A percentile compares a stretch with the other conserved stretches of the same genome.
These are phyloP conservation scores for Cercospora sp. DNA, from an alignment of 2,329 filamentous ascomycete species.

Conservation along the genomic window DNA sequence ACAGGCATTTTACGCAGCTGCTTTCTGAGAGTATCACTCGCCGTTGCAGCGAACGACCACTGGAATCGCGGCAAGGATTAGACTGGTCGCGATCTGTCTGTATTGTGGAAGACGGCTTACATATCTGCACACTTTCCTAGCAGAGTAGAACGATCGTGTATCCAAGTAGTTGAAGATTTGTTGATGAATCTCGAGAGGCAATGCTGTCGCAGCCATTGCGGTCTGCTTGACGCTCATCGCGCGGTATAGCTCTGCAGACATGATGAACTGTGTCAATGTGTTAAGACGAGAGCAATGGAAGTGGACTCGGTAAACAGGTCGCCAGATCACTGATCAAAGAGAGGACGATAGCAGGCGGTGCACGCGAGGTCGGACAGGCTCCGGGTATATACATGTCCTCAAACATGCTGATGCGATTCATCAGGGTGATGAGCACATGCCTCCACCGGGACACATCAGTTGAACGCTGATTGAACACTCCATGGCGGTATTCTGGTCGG, in stretches of 20 bases:
- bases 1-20: slow-evolving; percentile 38
- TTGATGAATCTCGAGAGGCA: slow-evolving; percentile 40
- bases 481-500: slow-evolving; percentile 12
- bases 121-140: slow-evolving; percentile 37
- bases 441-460: neutral
- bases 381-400: slow-evolving; percentile 1
- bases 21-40: slow-evolving; percentile 33
- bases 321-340: neutral
- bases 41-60: slow-evolving; percentile 38
- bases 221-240: slow-evolving; percentile 24
- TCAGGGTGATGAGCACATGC: slow-evolving; percentile 14
- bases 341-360: neutral
- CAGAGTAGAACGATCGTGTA: slow-evolving; percentile 36
- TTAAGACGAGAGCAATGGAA: neutral
- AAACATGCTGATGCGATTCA: slow-evolving; percentile 10
- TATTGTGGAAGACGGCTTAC: neutral
- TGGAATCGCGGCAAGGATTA: neutral
- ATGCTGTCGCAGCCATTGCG: slow-evolving; percentile 29
- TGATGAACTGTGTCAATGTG: slow-evolving; percentile 2
- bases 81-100: neutral
- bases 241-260: slow-evolving; percentile 21
- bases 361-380: neutral
- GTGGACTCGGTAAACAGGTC: neutral
- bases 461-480: neutral
- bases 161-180: slow-evolving; percentile 39